phyloP scores from a whole-genome alignment of 352 stramenopile genomes.

The Phytophthora macrochlamydospora region DNA sequence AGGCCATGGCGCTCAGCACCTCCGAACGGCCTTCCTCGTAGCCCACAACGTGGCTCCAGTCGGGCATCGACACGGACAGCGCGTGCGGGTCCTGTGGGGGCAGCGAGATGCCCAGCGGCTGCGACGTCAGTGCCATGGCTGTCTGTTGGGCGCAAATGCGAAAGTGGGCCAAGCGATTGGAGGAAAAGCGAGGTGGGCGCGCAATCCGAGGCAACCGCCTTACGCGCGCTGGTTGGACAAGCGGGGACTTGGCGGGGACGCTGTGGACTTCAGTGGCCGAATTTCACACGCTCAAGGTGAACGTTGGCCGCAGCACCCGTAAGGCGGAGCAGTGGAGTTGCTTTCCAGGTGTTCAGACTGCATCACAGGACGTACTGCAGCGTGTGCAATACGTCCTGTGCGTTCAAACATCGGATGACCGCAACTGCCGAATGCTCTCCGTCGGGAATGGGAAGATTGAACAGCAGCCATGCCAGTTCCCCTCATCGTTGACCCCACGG shows the following conservation, averaged over 20 bases:
- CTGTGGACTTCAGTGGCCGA: background rate
- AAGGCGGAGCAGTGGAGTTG: background rate
- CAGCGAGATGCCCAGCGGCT: conserved; percentile 76
- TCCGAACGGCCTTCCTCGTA: conserved; percentile 89
- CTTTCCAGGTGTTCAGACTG: background rate
- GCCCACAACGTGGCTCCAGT: conserved; percentile 85
- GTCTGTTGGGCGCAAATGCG: conserved; percentile 8
- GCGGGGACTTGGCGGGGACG: background rate
- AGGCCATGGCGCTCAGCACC: conserved; percentile 75
- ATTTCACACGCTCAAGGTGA: background rate
- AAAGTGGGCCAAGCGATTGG: conserved; percentile 1
- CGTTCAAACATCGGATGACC: background rate
- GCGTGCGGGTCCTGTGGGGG: conserved; percentile 72
- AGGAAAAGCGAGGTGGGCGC: no score
- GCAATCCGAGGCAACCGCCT: no score
- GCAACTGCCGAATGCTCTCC: background rate
- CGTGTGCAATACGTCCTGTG: background rate
- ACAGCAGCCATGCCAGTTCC: background rate
- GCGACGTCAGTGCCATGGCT: conserved; percentile 19
- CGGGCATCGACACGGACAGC: conserved; percentile 84
- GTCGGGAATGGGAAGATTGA: background rate
- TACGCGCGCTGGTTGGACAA: background rate
- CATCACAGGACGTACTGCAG: no score
- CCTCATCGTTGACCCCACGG: background rate
- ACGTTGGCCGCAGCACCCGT: background rate